Base-by-base conservation (phyloP, 2,329 filamentous ascomycete species). In the Trichoderma koningii region DNA sequence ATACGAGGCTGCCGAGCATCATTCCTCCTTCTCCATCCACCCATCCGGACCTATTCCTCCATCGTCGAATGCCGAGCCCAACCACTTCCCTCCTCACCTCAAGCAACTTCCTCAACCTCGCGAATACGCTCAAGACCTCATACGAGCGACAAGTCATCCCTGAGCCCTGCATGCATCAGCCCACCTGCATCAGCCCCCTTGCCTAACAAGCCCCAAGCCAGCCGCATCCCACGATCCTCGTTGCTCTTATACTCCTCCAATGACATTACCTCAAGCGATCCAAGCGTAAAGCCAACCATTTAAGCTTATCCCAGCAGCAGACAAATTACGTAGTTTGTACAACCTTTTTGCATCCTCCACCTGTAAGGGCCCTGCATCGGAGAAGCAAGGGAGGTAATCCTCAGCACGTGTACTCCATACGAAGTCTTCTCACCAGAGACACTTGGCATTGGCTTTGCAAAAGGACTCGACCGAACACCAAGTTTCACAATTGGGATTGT, bases 401-500 rank as follows among this genome's bases (percentile, higher is more conserved):
- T 9, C n/a, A 21, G 44, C 15, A 44, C 6, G 21, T 23, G 21
- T 23, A 23, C 21, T 23, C 14, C 12, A 10, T 38, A 38, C 34
- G 34, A 38, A 38, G 34, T 14, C 14, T 2, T 38, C 34, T 5
- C 14, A 12, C 34, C 38, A 52, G 38, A 50, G 38, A 55, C 50
- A 26, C 30, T 38, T 9, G 28, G 34, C 55, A 28, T 59, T 3
- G 55, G 42, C 42, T 21, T 34, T 17, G 19, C 41, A 55, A 38
- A 38, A 55, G 50, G 41, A 55, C 34, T 38, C 14, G 34, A 38
- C 34, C 34, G 2, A 26, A 3, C 19, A 42, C 19, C 15, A 38
- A 21, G 60, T 63, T 55, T 53, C 60, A 63, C 50, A 47, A 38
- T 38, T 44, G 9, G 60, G 60, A 55, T 63, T 55, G 34, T 38